These are phyloP conservation scores for Aspergillus ostianus DNA, from an alignment of 495 filamentous ascomycete species.

Conservation along the genomic window DNA sequence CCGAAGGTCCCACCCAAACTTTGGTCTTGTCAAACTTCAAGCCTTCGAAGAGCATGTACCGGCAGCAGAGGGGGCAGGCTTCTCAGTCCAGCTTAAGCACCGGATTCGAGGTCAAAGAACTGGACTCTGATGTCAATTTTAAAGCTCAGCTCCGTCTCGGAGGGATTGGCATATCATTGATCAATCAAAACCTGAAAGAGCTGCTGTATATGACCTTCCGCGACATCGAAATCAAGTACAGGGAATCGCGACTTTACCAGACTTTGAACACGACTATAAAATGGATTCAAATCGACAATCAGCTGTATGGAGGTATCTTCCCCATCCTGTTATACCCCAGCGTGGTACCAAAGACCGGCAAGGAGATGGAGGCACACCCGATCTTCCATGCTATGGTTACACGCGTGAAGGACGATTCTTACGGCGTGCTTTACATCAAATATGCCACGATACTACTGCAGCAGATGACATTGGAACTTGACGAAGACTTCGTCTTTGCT, in stretches of 20 bases:
- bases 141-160: slow-evolving; percentile 82
- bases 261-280: slow-evolving; percentile 86
- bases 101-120: slow-evolving; percentile 90
- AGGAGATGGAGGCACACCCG: slow-evolving; percentile 94
- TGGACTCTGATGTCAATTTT: slow-evolving; percentile 83
- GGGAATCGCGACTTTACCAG: slow-evolving; percentile 89
- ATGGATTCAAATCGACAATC: slow-evolving; percentile 99
- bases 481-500: slow-evolving; percentile 97
- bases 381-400: slow-evolving; percentile 90
- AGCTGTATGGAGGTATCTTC: slow-evolving; percentile 97
- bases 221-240: slow-evolving; percentile 87
- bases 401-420: slow-evolving; percentile 95
- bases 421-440: slow-evolving; percentile 97
- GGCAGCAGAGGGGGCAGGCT: slow-evolving; percentile 62
- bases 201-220: slow-evolving; percentile 91
- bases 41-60: slow-evolving; percentile 89
- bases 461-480: slow-evolving; percentile 97
- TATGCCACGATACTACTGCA: slow-evolving; percentile 91
- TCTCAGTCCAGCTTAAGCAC: slow-evolving; percentile 59
- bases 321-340: slow-evolving; percentile 96
- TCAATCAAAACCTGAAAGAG: slow-evolving; percentile 90
- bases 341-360: slow-evolving; percentile 97
- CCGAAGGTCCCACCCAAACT: slow-evolving; percentile 92
- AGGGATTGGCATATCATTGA: slow-evolving; percentile 88
- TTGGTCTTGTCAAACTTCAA: slow-evolving; percentile 94